phyloP scores from a whole-genome alignment of 306 rosid genomes.

The Trifolium pratense region DNA sequence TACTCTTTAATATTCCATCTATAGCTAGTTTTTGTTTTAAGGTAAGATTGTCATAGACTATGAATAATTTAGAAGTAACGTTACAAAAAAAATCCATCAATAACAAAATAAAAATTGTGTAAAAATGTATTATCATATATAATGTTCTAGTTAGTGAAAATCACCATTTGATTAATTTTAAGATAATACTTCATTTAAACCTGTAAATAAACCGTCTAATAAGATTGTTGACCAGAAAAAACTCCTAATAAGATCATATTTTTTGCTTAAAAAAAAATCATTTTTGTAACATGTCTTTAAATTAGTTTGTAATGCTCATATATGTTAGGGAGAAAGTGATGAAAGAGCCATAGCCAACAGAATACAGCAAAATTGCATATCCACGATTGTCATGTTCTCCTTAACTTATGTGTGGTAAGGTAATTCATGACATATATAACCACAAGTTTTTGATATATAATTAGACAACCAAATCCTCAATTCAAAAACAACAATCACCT shows the following conservation, averaged over 20 bases:
- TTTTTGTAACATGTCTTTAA: background rate
- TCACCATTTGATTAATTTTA: too few relatives aligned
- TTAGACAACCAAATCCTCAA: too few relatives aligned
- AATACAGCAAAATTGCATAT: background rate
- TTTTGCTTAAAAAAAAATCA: too few relatives aligned
- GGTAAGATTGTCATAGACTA: background rate
- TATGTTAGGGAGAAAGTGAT: background rate
- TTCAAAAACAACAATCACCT: background rate
- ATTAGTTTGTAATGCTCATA: background rate
- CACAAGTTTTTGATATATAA: too few relatives aligned
- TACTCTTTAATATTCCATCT: constrained; percentile 28
- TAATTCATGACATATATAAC: too few relatives aligned
- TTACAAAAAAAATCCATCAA: background rate
- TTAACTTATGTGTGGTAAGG: background rate
- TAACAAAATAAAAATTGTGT: background rate
- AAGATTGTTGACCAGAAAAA: too few relatives aligned
- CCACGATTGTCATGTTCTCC: background rate
- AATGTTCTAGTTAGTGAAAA: too few relatives aligned
- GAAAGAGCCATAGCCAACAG: too few relatives aligned
- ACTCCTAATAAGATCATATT: too few relatives aligned
- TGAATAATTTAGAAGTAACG: background rate
- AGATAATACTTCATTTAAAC: too few relatives aligned
- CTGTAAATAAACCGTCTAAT: too few relatives aligned
- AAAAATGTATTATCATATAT: background rate
- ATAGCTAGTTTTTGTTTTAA: background rate